Percentiles rank a stretch among this genome's conserved stretches.
These are phyloP conservation scores for Diplotaxis tenuifolia DNA, from an alignment of 345 rosid genomes.

Conservation along the genomic window DNA sequence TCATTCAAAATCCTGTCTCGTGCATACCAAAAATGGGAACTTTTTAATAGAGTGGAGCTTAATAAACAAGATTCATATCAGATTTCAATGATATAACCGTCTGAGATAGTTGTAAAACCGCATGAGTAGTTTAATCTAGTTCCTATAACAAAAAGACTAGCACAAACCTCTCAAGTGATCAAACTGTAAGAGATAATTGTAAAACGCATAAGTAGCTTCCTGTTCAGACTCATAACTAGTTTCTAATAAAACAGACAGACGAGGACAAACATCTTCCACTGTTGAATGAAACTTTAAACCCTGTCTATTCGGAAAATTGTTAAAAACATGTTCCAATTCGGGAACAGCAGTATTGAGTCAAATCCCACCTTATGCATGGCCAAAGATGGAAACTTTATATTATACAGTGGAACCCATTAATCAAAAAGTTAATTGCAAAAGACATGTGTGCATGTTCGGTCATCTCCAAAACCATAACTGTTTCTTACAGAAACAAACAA, in stretches of 20 bases:
- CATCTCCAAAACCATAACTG: not conserved
- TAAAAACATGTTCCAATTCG: not conserved
- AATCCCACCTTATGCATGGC: not conserved
- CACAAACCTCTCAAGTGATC: no score
- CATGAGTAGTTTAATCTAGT: not conserved
- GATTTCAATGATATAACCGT: not conserved
- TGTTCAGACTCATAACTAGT: not conserved
- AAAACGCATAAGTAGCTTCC: not conserved
- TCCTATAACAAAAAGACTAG: no score
- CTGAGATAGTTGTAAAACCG: not conserved
- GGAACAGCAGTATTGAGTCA: not conserved
- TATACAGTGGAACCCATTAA: not conserved
- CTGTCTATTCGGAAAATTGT: no score
- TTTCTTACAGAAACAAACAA: not conserved
- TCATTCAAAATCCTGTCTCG: slow-evolving; percentile 6
- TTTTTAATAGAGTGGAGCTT: not conserved
- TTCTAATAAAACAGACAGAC: not conserved
- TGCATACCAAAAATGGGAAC: not conserved
- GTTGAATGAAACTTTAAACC: not conserved
- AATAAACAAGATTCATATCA: not conserved
- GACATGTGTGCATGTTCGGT: no score
- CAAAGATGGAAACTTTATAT: not conserved
- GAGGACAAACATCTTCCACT: not conserved
- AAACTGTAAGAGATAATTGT: no score
- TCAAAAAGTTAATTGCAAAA: not conserved